phyloP scores from a whole-genome alignment of 1,284 basidiomycete genomes.

The Melampsora americana region DNA sequence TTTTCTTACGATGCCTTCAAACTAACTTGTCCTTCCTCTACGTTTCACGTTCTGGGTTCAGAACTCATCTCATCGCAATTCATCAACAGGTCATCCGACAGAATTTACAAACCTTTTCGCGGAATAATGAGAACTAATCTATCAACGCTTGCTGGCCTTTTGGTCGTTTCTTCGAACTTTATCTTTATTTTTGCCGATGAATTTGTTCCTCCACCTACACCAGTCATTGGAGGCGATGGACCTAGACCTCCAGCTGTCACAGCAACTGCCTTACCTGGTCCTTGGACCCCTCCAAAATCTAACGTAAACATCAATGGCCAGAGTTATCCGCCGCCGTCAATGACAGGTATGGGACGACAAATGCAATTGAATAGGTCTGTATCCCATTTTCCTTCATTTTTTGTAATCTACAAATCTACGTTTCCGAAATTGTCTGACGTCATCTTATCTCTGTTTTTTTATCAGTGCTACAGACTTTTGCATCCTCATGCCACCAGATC shows the following conservation, averaged over 20 bases:
- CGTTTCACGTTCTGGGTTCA: no score
- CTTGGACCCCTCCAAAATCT: constrained; percentile 46
- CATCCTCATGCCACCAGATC: constrained; percentile 51
- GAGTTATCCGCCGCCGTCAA: constrained; percentile 18
- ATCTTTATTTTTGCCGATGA: background rate
- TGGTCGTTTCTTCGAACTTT: background rate
- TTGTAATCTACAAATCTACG: no score
- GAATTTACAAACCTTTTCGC: no score
- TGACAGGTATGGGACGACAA: constrained; percentile 36
- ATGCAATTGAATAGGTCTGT: constrained; percentile 27
- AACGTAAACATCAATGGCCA: background rate
- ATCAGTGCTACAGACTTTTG: constrained; percentile 49
- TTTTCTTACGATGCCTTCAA: no score
- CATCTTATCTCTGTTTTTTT: background rate
- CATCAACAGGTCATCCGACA: no score
- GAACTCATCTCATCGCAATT: no score
- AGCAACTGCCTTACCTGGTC: constrained; percentile 16
- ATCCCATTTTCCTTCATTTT: background rate
- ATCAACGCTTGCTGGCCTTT: background rate
- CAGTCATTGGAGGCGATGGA: constrained; percentile 29
- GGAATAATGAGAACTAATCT: background rate
- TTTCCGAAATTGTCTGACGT: background rate
- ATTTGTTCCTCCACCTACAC: background rate
- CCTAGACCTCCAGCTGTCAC: constrained; percentile 21
- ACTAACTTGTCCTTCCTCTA: no score